These are phyloP conservation scores for Chalaropsis ovoidea DNA, from an alignment of 2,329 filamentous ascomycete genomes.

Conservation along the genomic window DNA sequence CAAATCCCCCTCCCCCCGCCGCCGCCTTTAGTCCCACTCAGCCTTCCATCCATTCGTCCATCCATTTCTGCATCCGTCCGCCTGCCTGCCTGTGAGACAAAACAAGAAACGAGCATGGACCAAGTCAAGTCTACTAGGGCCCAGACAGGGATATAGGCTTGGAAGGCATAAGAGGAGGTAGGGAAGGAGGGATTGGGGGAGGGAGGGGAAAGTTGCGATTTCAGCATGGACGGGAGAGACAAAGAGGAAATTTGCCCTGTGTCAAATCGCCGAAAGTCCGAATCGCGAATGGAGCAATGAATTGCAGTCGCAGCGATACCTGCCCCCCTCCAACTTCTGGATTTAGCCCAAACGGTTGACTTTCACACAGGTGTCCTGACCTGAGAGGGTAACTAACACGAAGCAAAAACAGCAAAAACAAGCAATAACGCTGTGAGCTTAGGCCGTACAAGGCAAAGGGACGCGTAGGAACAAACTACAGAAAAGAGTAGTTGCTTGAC, in stretches of 20 bases:
- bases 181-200: background rate
- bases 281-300: constrained; percentile 17
- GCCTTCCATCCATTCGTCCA: background rate
- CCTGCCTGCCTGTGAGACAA: constrained; percentile 10
- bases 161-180: background rate
- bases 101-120: constrained; percentile 11
- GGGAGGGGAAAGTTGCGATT: background rate
- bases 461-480: background rate
- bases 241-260: constrained; percentile 19
- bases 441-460: background rate
- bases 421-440: background rate
- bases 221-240: background rate
- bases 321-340: background rate
- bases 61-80: constrained; percentile 1
- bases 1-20: background rate
- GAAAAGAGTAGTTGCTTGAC: background rate
- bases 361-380: constrained; percentile 19
- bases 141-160: constrained; percentile 1
- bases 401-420: constrained; percentile 10
- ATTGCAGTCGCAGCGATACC: background rate
- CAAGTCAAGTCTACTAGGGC: background rate
- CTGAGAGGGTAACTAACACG: constrained; percentile 22
- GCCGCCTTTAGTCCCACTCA: background rate
- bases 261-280: constrained; percentile 20
- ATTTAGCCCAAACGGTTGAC: background rate